Conservation (phyloP, 768 basidiomycete genomes). For the Lactarius indigo region DNA sequence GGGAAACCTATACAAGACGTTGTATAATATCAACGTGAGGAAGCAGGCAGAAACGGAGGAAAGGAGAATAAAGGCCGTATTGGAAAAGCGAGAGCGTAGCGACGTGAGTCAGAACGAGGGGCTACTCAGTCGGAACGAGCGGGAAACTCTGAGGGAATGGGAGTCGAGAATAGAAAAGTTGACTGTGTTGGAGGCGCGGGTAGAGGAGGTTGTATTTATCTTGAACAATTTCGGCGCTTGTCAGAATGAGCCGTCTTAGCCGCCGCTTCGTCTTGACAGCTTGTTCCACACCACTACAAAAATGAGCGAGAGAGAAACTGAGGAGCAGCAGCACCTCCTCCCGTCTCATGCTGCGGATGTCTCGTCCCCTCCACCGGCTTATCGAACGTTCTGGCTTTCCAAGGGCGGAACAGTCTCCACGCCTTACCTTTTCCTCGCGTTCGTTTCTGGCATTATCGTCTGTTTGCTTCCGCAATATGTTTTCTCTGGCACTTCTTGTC, state of each 20-base stretch:
- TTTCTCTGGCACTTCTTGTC: constrained; percentile 16
- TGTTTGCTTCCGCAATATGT: constrained; percentile 19
- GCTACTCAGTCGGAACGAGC: constrained; percentile 70
- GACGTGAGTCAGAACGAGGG: constrained; percentile 78
- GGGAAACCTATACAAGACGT: constrained; percentile 79
- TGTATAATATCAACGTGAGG: constrained; percentile 80
- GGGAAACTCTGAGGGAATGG: constrained; percentile 70
- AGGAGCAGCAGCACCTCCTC: constrained; percentile 26
- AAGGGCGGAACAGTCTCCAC: constrained; percentile 10
- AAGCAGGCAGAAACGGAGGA: constrained; percentile 71
- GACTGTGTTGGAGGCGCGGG: constrained; percentile 75
- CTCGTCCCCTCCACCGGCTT: constrained; percentile 41
- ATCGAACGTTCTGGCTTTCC: constrained; percentile 28
- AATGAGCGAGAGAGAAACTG: constrained; percentile 12
- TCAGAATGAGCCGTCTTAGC: neutral
- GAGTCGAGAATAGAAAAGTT: constrained; percentile 71
- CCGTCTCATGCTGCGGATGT: constrained; percentile 28
- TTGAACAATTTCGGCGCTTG: constrained; percentile 61
- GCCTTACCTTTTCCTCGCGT: constrained; percentile 15
- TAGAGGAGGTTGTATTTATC: constrained; percentile 88
- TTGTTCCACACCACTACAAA: neutral
- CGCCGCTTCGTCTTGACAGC: neutral
- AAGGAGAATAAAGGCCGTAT: constrained; percentile 60
- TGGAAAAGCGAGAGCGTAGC: constrained; percentile 75
- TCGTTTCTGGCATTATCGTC: constrained; percentile 19